Evolutionary conservation across 2,329 filamentous ascomycete genomes (phyloP), one percentile per base, ranked within the genome.

Genomic region (Tympanopsis confertula): DNA sequence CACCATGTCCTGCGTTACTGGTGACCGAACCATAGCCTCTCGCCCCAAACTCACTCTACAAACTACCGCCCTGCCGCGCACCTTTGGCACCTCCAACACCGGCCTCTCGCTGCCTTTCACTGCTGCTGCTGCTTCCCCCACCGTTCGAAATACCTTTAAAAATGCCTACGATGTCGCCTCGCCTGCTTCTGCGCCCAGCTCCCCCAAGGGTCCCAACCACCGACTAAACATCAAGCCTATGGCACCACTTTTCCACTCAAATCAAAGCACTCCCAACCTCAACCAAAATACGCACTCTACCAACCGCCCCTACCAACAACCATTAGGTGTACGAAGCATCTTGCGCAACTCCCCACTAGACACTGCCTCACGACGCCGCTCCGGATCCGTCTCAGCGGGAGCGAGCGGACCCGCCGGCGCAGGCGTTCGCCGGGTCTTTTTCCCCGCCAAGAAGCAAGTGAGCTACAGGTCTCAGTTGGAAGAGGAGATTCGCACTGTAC

Each of bases 11-110:
- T n/a, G n/a, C n/a, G n/a, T n/a, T n/a, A n/a, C n/a, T n/a, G n/a
- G n/a, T n/a, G n/a, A n/a, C n/a, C n/a, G n/a, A n/a, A n/a, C n/a
- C n/a, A n/a, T n/a, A n/a, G n/a, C n/a, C n/a, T n/a, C n/a, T n/a
- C 59, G 71, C 42, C 75, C 75, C 2, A 78, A 75, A 54, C 63
- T 80, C 37, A 73, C 71, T 28, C 62, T 80, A 38, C 71, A 79
- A 56, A 79, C 75, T 12, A 56, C 66, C 12, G 56, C 58, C 32
- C 52, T 65, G 2, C 59, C 62, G 26, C 58, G 65, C 37, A 64
- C 66, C 17, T 74, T 72, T 50, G 69, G 69, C 40, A 72, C 66
- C 43, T 65, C 63, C 26, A 65, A 66, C n/a, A 61, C 56, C 18
- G 67, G 65, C 39, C 54, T 76, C 35, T 65, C 69, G 13, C 59